Percentiles rank a stretch among this genome's conserved stretches.
Evolutionary conservation across 495 filamentous ascomycete species (phyloP).

Genomic region (Tuber calosporum): DNA sequence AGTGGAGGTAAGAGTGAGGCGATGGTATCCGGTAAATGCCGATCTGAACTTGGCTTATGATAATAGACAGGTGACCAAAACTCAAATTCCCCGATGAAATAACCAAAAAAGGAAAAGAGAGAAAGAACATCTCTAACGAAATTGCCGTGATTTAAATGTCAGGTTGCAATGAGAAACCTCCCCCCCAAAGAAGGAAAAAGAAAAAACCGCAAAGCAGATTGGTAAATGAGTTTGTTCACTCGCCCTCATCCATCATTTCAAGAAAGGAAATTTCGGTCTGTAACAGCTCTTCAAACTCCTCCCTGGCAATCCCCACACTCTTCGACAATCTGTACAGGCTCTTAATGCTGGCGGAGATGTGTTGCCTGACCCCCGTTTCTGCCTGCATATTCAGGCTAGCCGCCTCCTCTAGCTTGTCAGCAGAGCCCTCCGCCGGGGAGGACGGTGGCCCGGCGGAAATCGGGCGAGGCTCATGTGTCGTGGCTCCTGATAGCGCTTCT

Average conservation of each 20-base stretch:
- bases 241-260: slow-evolving; percentile 65
- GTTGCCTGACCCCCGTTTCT: slow-evolving; percentile 79
- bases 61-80: neutral
- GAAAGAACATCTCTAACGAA: neutral
- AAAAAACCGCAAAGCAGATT: neutral
- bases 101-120: neutral
- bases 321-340: slow-evolving; percentile 76
- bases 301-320: slow-evolving; percentile 68
- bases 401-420: slow-evolving; percentile 60
- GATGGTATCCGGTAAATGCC: neutral
- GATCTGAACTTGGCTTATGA: neutral
- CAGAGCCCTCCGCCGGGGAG: slow-evolving; percentile 45
- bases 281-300: slow-evolving; percentile 76
- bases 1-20: too few relatives aligned
- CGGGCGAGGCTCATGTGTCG: slow-evolving; percentile 25
- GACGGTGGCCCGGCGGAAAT: slow-evolving; percentile 42
- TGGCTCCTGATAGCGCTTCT: slow-evolving; percentile 28
- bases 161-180: neutral
- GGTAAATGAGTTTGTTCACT: slow-evolving; percentile 21
- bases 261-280: slow-evolving; percentile 72
- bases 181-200: neutral
- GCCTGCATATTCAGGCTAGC: slow-evolving; percentile 59
- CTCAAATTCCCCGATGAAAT: neutral
- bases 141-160: neutral
- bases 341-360: slow-evolving; percentile 80